These are phyloP conservation scores for Scolecobasidium constrictum DNA, from an alignment of 2,329 filamentous ascomycete species.

Conservation along the genomic window DNA sequence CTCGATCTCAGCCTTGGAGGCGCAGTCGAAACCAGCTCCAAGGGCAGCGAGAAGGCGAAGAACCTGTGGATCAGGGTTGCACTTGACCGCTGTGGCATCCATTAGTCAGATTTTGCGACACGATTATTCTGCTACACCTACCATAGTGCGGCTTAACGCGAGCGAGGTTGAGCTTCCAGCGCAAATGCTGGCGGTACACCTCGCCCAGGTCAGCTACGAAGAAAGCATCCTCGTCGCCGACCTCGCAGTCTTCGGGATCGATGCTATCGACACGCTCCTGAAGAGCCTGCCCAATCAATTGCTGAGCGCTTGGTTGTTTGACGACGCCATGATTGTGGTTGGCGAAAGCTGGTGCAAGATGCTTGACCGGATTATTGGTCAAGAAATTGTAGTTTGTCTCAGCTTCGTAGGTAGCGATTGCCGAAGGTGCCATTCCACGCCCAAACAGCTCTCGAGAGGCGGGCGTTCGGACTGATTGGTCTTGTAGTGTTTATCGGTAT, in stretches of 20 bases:
- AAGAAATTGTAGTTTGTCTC: slow-evolving; percentile 19
- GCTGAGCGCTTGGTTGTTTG: slow-evolving; percentile 50
- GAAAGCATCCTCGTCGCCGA: slow-evolving; percentile 94
- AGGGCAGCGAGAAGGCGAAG: slow-evolving; percentile 78
- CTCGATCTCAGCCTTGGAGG: slow-evolving; percentile 95
- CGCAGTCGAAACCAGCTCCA: slow-evolving; percentile 94
- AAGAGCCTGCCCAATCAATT: slow-evolving; percentile 77
- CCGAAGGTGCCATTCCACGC: slow-evolving; percentile 11
- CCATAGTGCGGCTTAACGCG: slow-evolving; percentile 95
- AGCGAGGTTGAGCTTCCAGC: slow-evolving; percentile 91
- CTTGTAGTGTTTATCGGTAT: too few relatives aligned
- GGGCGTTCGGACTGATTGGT: neutral
- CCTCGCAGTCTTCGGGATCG: slow-evolving; percentile 76
- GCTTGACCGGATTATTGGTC: slow-evolving; percentile 24
- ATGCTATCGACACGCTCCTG: slow-evolving; percentile 75
- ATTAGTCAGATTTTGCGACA: too few relatives aligned
- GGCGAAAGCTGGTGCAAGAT: slow-evolving; percentile 11
- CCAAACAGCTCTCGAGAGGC: slow-evolving; percentile 14
- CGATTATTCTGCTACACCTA: too few relatives aligned
- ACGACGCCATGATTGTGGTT: slow-evolving; percentile 21
- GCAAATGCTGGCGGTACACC: slow-evolving; percentile 95
- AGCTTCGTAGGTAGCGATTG: slow-evolving; percentile 17
- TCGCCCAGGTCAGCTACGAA: slow-evolving; percentile 97
- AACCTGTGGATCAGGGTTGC: slow-evolving; percentile 88
- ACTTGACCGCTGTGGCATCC: slow-evolving; percentile 79